Percentiles rank a stretch among this genome's conserved stretches.
Conservation (phyloP, 2,329 filamentous ascomycete genomes). For the Sclerotiophoma versabilis region DNA sequence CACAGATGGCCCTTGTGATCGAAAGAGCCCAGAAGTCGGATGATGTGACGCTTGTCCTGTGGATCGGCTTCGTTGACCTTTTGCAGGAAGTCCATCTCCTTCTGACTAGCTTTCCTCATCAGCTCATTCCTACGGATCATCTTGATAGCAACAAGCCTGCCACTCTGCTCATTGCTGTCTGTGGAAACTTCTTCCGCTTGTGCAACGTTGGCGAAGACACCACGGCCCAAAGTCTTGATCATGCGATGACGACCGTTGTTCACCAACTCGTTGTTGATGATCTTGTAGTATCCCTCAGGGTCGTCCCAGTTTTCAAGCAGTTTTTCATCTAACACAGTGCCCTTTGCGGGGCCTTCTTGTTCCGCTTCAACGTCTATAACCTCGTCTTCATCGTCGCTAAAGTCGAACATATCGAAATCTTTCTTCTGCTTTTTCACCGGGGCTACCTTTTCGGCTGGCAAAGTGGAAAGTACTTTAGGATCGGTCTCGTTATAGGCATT, state of each 20-base stretch:
- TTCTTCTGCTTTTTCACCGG: slow-evolving; percentile 54
- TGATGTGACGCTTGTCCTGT: slow-evolving; percentile 89
- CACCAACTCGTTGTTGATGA: slow-evolving; percentile 88
- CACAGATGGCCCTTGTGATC: slow-evolving; percentile 95
- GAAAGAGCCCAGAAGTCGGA: slow-evolving; percentile 85
- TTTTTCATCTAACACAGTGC: slow-evolving; percentile 65
- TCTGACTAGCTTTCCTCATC: slow-evolving; percentile 89
- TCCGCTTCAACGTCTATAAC: slow-evolving; percentile 55
- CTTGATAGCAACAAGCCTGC: slow-evolving; percentile 88
- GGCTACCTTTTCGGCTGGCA: slow-evolving; percentile 50
- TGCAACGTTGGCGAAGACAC: slow-evolving; percentile 97
- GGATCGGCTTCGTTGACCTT: slow-evolving; percentile 86
- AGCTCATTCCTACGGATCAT: slow-evolving; percentile 97
- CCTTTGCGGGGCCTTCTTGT: slow-evolving; percentile 29
- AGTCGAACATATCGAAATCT: slow-evolving; percentile 70
- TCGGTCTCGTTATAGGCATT: slow-evolving; percentile 66
- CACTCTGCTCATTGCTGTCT: slow-evolving; percentile 48
- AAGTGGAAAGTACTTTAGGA: slow-evolving; percentile 60
- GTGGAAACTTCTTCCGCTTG: slow-evolving; percentile 63
- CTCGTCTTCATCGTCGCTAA: slow-evolving; percentile 76
- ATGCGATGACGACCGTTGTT: slow-evolving; percentile 88
- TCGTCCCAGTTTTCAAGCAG: slow-evolving; percentile 95
- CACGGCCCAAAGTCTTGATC: slow-evolving; percentile 84
- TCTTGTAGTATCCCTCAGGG: slow-evolving; percentile 94
- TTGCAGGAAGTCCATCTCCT: slow-evolving; percentile 91